phyloP scores from a whole-genome alignment of 495 filamentous ascomycete genomes.

The Tuber indicum region DNA sequence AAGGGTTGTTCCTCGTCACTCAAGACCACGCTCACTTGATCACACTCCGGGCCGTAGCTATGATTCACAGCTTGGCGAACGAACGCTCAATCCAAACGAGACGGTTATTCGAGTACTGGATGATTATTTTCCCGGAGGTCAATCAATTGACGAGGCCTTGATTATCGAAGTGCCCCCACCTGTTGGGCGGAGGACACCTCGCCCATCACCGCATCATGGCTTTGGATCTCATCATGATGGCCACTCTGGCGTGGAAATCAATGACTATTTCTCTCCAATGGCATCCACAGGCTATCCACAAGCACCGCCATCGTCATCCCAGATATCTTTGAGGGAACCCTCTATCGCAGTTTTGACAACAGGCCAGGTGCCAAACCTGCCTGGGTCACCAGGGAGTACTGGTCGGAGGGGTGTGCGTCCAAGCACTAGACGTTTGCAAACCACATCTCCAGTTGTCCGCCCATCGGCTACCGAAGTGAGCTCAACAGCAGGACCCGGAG shows the following conservation, averaged over 20 bases:
- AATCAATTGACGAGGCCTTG: constrained; percentile 82
- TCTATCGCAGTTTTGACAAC: constrained; percentile 75
- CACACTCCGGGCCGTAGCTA: constrained; percentile 23
- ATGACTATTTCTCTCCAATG: constrained; percentile 85
- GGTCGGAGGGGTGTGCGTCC: constrained; percentile 52
- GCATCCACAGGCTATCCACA: constrained; percentile 45
- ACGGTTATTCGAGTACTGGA: constrained; percentile 71
- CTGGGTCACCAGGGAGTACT: constrained; percentile 75
- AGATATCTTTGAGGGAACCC: constrained; percentile 22
- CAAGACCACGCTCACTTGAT: constrained; percentile 29
- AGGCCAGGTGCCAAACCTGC: constrained; percentile 62
- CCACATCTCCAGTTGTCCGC: constrained; percentile 68
- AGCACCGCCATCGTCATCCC: constrained; percentile 27
- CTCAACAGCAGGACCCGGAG: constrained; percentile 13
- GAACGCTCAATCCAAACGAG: constrained; percentile 78
- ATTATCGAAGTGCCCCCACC: constrained; percentile 71
- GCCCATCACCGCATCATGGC: constrained; percentile 57
- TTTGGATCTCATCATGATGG: constrained; percentile 42
- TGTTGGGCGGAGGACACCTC: constrained; percentile 63
- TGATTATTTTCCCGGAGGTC: constrained; percentile 78
- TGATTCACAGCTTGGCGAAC: constrained; percentile 53
- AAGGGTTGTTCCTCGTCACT: constrained; percentile 28
- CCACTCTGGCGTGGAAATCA: constrained; percentile 49
- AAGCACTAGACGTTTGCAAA: constrained; percentile 61
- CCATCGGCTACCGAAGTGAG: constrained; percentile 14